A percentile compares a stretch with the other conserved stretches of the same genome.
Evolutionary conservation across 2,329 filamentous ascomycete species (phyloP).

Genomic region (Ascochyta lentis): DNA sequence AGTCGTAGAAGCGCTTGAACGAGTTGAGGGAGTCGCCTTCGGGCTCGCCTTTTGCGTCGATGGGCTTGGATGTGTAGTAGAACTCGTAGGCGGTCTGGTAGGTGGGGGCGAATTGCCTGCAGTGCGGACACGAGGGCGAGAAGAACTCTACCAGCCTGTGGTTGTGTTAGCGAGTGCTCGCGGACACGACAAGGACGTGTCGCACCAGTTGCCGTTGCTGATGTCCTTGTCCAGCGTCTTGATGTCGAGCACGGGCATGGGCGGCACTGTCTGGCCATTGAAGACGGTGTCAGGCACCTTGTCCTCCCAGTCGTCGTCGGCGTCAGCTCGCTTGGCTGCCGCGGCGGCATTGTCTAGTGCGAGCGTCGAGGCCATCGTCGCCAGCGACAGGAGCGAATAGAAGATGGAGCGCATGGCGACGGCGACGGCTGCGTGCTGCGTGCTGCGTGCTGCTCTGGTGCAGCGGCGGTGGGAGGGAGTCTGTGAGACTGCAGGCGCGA

Average conservation of each 20-base stretch:
- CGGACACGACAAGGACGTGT: no score
- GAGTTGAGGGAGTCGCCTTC: slow-evolving; percentile 62
- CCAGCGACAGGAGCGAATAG: slow-evolving; percentile 48
- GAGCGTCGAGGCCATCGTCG: slow-evolving; percentile 40
- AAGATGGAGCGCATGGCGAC: slow-evolving; percentile 45
- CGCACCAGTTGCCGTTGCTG: slow-evolving; percentile 72
- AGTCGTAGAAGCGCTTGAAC: slow-evolving; percentile 85
- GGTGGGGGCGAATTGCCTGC: slow-evolving; percentile 77
- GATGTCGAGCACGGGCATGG: slow-evolving; percentile 66
- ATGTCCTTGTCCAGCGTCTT: slow-evolving; percentile 64
- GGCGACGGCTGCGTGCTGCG: slow-evolving; percentile 20
- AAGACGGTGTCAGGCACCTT: slow-evolving; percentile 62
- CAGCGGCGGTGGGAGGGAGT: slow-evolving; percentile 9
- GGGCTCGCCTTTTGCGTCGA: slow-evolving; percentile 56
- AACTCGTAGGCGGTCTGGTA: slow-evolving; percentile 96
- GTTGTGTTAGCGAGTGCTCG: not conserved
- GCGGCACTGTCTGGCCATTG: slow-evolving; percentile 71
- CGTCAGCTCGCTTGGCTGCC: slow-evolving; percentile 20
- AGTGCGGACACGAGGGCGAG: slow-evolving; percentile 69
- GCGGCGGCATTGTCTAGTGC: slow-evolving; percentile 28
- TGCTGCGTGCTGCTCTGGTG: slow-evolving; percentile 18
- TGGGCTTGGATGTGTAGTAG: slow-evolving; percentile 85
- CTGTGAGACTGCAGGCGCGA: not conserved
- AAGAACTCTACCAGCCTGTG: slow-evolving; percentile 58
- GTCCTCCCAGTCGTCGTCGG: slow-evolving; percentile 38